Evolutionary conservation across 2,329 filamentous ascomycete genomes (phyloP).

Genomic region (Aulographum hederae): DNA sequence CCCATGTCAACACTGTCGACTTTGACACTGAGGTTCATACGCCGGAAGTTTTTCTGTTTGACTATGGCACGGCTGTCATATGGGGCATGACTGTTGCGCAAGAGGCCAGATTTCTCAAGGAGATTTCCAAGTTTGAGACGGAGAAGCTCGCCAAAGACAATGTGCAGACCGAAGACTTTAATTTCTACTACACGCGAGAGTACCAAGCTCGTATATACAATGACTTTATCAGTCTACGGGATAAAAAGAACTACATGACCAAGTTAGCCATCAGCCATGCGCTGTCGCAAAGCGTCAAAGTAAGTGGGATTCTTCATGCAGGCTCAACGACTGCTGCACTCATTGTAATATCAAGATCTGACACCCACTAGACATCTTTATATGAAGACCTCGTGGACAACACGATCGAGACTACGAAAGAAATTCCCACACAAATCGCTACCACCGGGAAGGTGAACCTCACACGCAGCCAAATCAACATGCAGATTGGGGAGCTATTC

Average conservation of each 20-base stretch:
- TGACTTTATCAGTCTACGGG: constrained; percentile 88
- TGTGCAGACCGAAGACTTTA: constrained; percentile 92
- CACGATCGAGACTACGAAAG: constrained; percentile 83
- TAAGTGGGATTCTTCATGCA: constrained; percentile 13
- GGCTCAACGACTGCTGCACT: not conserved
- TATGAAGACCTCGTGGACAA: constrained; percentile 92
- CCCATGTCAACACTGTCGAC: constrained; percentile 34
- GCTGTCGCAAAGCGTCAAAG: constrained; percentile 87
- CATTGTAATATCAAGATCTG: constrained; percentile 3
- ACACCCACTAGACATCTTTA: constrained; percentile 52
- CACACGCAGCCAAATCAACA: constrained; percentile 82
- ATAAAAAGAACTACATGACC: constrained; percentile 95
- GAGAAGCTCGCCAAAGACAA: constrained; percentile 80
- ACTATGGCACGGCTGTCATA: constrained; percentile 93
- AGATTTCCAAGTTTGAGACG: constrained; percentile 83
- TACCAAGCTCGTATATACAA: constrained; percentile 99
- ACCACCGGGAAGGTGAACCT: constrained; percentile 82
- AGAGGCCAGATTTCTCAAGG: constrained; percentile 79
- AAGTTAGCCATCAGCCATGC: constrained; percentile 95
- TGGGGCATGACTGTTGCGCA: constrained; percentile 93
- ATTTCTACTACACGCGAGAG: constrained; percentile 96
- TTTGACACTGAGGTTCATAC: constrained; percentile 81
- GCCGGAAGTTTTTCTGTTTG: constrained; percentile 88
- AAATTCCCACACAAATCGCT: constrained; percentile 83
- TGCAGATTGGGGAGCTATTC: constrained; percentile 97